A percentile compares a stretch with the other conserved stretches of the same genome.
These are phyloP conservation scores for Cutaneotrichosporon cutaneum DNA, from an alignment of 1,284 basidiomycete species.

Conservation along the genomic window DNA sequence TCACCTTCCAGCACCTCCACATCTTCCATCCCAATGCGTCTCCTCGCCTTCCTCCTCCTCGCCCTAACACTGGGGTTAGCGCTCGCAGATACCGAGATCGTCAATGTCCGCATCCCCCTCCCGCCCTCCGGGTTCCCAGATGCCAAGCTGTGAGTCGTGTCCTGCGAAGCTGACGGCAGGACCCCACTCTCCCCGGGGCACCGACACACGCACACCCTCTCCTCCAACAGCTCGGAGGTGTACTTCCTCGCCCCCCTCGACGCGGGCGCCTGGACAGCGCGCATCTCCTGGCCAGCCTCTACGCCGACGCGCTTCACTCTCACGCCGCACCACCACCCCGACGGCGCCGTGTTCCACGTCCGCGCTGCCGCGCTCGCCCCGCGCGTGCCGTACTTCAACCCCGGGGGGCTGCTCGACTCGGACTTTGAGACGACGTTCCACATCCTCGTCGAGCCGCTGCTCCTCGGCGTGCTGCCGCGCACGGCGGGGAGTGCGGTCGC, in stretches of 20 bases:
- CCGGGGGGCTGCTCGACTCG: background rate
- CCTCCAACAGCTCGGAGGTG: slow-evolving; percentile 17
- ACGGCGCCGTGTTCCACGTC: slow-evolving; percentile 23
- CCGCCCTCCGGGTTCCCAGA: background rate
- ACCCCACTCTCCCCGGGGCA: background rate
- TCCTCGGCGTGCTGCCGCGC: slow-evolving; percentile 36
- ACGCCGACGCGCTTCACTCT: slow-evolving; percentile 14
- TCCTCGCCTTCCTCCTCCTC: background rate
- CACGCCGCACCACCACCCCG: background rate
- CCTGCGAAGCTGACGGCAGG: background rate
- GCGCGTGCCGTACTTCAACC: slow-evolving; percentile 22
- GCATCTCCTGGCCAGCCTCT: slow-evolving; percentile 45
- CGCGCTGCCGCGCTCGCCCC: slow-evolving; percentile 28
- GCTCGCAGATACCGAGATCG: slow-evolving; percentile 44
- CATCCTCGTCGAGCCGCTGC: slow-evolving; percentile 40
- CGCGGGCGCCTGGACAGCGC: slow-evolving; percentile 34
- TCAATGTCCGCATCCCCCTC: slow-evolving; percentile 39
- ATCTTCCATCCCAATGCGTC: background rate
- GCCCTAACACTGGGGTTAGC: slow-evolving; percentile 10
- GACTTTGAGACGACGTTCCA: slow-evolving; percentile 29
- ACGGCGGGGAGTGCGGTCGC: slow-evolving; percentile 32
- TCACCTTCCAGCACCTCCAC: background rate
- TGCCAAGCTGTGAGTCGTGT: background rate
- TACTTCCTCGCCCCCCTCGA: slow-evolving; percentile 24
- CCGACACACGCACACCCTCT: slow-evolving; percentile 8